Evolutionary conservation across 2,329 filamentous ascomycete genomes (phyloP), one percentile per base, ranked within the genome.

Genomic region (Pseudohalonectria lignicola): DNA sequence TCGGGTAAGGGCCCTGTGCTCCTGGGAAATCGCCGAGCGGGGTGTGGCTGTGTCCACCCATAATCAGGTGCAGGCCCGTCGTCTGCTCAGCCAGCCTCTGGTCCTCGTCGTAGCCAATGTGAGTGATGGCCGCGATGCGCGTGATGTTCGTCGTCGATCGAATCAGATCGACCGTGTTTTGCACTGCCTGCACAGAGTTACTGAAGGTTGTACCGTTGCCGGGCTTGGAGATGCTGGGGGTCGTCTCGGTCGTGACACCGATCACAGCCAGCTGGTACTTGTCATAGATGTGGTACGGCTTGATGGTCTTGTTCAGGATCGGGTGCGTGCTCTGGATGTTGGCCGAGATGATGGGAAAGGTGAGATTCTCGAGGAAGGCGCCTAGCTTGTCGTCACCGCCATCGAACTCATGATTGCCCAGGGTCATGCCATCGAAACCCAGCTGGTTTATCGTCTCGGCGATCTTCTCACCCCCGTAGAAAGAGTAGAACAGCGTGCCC

Each of bases 401-500:
- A 46, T 82, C 78, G 51, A 76, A 82, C 53, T 81, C 77, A 48
- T 80, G 76, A 57, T 80, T 81, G 13, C 76, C 76, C 2, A 80
- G 58, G 0, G 76, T 80, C 76, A 82, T 81, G 47, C 71, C 74
- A 43, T 79, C 73, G 46, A 82, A 79, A n/a, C 69, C 67, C 36
- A 82, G 59, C 51, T 76, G 66, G 44, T 82, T 82, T 43, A 82
- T 57, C 0, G 72, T 76, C 48, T 79, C 69, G 35, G 76, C 74
- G 44, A 82, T 82, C 64, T 82, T 82, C 59, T 79, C 74, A 18
- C 75, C 74, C 13, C 71, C 70, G 49, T 82, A 82, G 53, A 71
- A 80, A 4, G 68, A 69, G 58, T 79, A 82, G 61, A 79, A 82
- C 7, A 81, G 62, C 1, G 78, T 82, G 39, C 78, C 77, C 47